These are phyloP conservation scores for Cutaneotrichosporon cyanovorans DNA, from an alignment of 1,284 basidiomycete genomes.

Conservation along the genomic window DNA sequence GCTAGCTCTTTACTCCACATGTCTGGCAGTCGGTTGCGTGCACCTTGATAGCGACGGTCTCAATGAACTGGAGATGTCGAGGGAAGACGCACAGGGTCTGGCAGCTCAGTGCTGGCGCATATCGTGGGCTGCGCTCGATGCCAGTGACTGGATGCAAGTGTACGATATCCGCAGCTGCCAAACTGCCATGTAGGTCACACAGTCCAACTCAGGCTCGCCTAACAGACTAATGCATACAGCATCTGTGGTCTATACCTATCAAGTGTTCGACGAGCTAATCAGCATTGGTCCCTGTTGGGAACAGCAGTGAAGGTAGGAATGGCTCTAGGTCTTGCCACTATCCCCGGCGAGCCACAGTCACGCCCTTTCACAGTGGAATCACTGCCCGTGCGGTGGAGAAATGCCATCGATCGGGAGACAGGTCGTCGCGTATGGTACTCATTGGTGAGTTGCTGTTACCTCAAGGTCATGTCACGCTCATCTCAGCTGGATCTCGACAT, in stretches of 20 bases:
- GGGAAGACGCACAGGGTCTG: conserved; percentile 24
- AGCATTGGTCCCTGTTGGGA: conserved; percentile 23
- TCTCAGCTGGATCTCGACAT: conserved; percentile 23
- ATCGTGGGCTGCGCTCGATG: conserved; percentile 20
- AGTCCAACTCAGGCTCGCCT: rapidly evolving
- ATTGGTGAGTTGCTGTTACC: too few species aligned
- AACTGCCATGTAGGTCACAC: conserved; percentile 17
- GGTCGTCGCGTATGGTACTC: conserved; percentile 23
- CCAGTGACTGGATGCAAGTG: conserved; percentile 27
- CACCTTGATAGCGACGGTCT: conserved; percentile 20
- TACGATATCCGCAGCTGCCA: conserved; percentile 21
- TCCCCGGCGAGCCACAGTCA: conserved; percentile 13
- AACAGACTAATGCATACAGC: conserved; percentile 7
- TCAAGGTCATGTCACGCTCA: too few species aligned
- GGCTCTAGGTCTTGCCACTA: conserved; percentile 13
- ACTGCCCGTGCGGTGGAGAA: conserved; percentile 14
- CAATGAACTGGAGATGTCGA: conserved; percentile 23
- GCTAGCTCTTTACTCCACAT: conserved; percentile 19
- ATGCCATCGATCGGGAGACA: conserved; percentile 20
- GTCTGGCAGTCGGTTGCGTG: conserved; percentile 20
- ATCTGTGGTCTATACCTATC: conserved; percentile 21
- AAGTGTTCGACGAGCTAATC: conserved; percentile 18
- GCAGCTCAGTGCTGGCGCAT: conserved; percentile 24
- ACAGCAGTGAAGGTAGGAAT: conserved; percentile 21
- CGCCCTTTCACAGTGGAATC: conserved; percentile 5